Evolutionary conservation across 2,329 filamentous ascomycete species (phyloP), one percentile per base, ranked within the genome.

Genomic region (Gremmenia infestans): DNA sequence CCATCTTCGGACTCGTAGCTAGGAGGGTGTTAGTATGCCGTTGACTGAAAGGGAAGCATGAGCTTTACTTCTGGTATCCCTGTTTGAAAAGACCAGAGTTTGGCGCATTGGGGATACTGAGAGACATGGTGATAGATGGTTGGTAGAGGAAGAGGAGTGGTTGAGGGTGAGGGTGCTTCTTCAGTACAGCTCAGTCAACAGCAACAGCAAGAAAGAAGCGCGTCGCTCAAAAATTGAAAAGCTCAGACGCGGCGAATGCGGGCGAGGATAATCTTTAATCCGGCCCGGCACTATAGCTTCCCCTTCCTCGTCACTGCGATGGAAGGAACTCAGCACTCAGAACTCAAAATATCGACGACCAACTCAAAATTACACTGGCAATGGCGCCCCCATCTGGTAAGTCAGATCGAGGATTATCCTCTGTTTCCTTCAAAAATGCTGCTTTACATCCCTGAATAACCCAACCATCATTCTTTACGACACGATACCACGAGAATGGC

Each of bases 1-100:
- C 94, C 94, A 89, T 99, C 94, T 85, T 99, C 95, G 59, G 93
- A 87, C 72, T 97, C 93, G 78, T 99, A 96, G 82, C 95, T 97
- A 71, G 64, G 43, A 62, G 48, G 62, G 71, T 64, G 76, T 76
- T 67, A 64, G 53, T 47, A 37, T 56, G 52, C 39, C 52, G 23
- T 12, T 43, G 8, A 25, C 46, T 36, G 9, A 42, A 32, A 54
- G 42, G 25, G n/a, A 36, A 37, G 40, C 55, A 43, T 51, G 49
- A 53, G 52, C 76, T 82, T 72, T 83, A 97, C 92, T 65, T 65
- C 92, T 92, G 78, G 77, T 99, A 99, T 69, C 93, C 93, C 68
- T 86, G 81, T 81, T 97, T 97, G 82, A 99, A 97, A 42, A 97
- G 83, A 73, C 89, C 88, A 70, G 88, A 82, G 74, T 97, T 96